Base-by-base conservation (phyloP, 768 basidiomycete genomes). In the Mycena amicta region DNA sequence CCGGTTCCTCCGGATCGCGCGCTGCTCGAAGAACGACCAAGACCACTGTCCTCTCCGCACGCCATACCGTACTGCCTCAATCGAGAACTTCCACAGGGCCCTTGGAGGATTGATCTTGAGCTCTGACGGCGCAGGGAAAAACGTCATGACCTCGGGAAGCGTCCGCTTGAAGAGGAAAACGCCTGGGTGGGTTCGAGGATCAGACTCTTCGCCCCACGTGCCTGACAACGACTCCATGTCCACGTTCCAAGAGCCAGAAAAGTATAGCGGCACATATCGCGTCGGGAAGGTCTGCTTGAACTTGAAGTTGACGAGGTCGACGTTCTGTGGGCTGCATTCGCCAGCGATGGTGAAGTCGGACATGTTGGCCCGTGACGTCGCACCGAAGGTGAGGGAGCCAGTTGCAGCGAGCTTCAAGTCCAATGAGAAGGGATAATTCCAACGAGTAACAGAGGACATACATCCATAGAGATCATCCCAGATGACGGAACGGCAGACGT, bases 31-130 rank as follows among this genome's bases (percentile, higher is more conserved):
- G 54, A 68, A 71, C 16, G 67, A 49, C 72, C 71, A 74, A 0
- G 71, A 66, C 71, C 70, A 73, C 1, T 29, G 26, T 5, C 62
- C 49, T 33, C 62, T 58, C 11, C 68, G 65, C 8, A 75, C 60
- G 5, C 65, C 59, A 45, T 66, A 60, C 3, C 59, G 60, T 1
- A 69, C 63, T 5, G 71, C 68, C 1, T 50, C 28, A n/a, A 68
- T 67, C 5, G 74, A 73, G 58, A 66, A 74, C n/a, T 31, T 55
- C 74, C 73, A 75, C 43, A 69, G 49, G 5, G 70, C 68, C 11
- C 66, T 66, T 3, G 71, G 39, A 39, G 54, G 60, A 54, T 71
- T 68, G n/a, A 53, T 50, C n/a, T 55, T 39, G 22, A 72, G 55
- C 25, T 61, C 66, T 2, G 59, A 18, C n/a, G 71, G 67, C 1